Conservation (phyloP, 345 rosid species). For the Hypericum androsaemum region DNA sequence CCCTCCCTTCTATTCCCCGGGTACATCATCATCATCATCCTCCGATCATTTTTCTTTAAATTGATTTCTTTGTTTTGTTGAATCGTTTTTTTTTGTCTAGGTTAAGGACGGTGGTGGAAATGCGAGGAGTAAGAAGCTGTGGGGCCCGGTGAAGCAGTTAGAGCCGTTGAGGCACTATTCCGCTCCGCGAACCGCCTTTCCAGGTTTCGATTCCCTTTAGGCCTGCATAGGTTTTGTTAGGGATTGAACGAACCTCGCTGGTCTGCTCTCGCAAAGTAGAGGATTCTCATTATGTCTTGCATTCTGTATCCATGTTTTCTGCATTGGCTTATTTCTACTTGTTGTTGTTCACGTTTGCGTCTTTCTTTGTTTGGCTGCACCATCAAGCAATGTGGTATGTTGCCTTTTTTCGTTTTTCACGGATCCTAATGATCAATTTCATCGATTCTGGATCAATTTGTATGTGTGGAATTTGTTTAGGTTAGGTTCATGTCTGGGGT, state of each 20-base stretch:
- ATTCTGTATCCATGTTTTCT: too few relatives aligned
- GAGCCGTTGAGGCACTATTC: conserved; percentile 84
- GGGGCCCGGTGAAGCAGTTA: conserved; percentile 72
- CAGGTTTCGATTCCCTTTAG: conserved; percentile 16
- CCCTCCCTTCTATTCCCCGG: conserved; percentile 24
- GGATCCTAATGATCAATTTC: too few relatives aligned
- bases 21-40: conserved; percentile 18
- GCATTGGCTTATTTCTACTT: too few relatives aligned
- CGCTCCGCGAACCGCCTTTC: conserved; percentile 65
- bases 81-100: conserved; percentile 6
- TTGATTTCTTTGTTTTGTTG: conserved; percentile 4
- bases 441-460: not conserved
- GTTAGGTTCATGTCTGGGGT: not conserved
- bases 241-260: not conserved
- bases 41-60: not conserved
- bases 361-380: too few relatives aligned
- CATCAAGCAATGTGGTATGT: too few relatives aligned
- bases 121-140: conserved; percentile 48
- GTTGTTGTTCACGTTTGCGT: too few relatives aligned
- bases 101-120: conserved; percentile 7
- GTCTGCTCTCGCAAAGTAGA: too few relatives aligned
- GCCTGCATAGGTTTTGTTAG: not conserved
- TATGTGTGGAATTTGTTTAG: not conserved
- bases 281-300: too few relatives aligned
- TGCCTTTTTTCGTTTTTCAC: too few relatives aligned